Base-by-base conservation (phyloP, 345 rosid genomes). In the Rhizophora mangle region DNA sequence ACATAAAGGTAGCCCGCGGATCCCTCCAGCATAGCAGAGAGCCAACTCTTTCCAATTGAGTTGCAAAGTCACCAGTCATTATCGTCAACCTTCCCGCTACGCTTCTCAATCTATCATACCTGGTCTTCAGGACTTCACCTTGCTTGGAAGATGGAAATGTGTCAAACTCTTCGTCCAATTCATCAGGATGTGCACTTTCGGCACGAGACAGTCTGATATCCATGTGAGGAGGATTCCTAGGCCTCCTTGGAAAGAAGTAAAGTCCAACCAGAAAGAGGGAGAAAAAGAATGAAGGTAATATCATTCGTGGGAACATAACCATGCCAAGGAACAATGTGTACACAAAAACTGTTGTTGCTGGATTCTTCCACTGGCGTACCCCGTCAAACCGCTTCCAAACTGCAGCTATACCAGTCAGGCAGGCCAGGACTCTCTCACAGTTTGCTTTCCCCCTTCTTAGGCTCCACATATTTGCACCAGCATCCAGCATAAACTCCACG, bases 401-500 rank as follows among this genome's bases (percentile, higher is more conserved):
- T 0, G 67, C 70, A 13, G 58, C 51, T 3, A 81, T 29, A 18
- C 57, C 65, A 16, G 74, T 76, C 15, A 83, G 63, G 68, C 77
- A 72, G 6, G 68, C 57, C 63, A 77, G 78, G 4, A 87, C 72
- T 70, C 91, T 80, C 26, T 36, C 68, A n/a, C 72, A 70, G 62
- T 85, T 80, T 6, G 84, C 86, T 61, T 69, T 82, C 43, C 80
- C 82, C 68, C 78, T 76, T 67, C 89, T 58, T 62, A 86, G 22
- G 63, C 89, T 86, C 87, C 87, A 86, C 69, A 65, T 46, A 13
- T 72, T 67, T 27, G 81, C 58, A 7, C 74, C 79, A 0, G 76
- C 76, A 62, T 80, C 87, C 4, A 86, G 81, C 77, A 83, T 78
- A 22, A 80, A 82, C 70, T 81, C 89, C 57, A 83, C 89, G n/a